Percentiles rank a stretch among this genome's conserved stretches.
Evolutionary conservation across 2,329 filamentous ascomycete species (phyloP).

Genomic region (Byssothecium circinans): DNA sequence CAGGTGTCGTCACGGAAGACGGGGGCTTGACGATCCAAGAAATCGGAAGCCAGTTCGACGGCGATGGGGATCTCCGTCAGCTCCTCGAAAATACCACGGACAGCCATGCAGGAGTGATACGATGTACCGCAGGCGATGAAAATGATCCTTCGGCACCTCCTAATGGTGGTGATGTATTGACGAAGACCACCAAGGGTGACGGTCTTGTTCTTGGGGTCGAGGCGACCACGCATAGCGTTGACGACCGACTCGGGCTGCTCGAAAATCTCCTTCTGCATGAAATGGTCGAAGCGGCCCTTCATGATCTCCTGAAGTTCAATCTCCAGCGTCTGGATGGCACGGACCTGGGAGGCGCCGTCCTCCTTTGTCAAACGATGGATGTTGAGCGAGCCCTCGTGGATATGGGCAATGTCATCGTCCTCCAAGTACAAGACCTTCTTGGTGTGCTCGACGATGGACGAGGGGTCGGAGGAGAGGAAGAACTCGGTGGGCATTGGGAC

Average conservation of each 20-base stretch:
- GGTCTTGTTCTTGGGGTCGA: slow-evolving; percentile 89
- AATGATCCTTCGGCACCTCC: slow-evolving; percentile 94
- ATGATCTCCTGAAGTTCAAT: slow-evolving; percentile 99
- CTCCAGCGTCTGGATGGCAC: slow-evolving; percentile 97
- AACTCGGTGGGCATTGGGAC: slow-evolving; percentile 98
- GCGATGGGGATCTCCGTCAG: slow-evolving; percentile 96
- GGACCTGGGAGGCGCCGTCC: slow-evolving; percentile 94
- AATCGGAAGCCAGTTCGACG: slow-evolving; percentile 96
- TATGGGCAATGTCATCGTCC: slow-evolving; percentile 99
- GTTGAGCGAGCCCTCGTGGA: slow-evolving; percentile 98
- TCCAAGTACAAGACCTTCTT: slow-evolving; percentile 99
- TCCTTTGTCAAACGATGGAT: slow-evolving; percentile 98
- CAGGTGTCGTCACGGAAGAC: slow-evolving; percentile 99
- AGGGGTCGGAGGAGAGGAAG: slow-evolving; percentile 98
- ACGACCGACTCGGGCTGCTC: slow-evolving; percentile 99
- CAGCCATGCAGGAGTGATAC: slow-evolving; percentile 99
- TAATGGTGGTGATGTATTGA: slow-evolving; percentile 95
- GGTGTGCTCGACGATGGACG: slow-evolving; percentile 98
- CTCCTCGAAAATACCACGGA: slow-evolving; percentile 96
- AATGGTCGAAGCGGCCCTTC: slow-evolving; percentile 99
- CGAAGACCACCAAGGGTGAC: slow-evolving; percentile 94
- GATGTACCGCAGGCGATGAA: slow-evolving; percentile 99
- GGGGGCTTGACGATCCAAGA: slow-evolving; percentile 92
- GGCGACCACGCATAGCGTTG: slow-evolving; percentile 99
- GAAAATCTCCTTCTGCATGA: slow-evolving; percentile 99